phyloP scores from a whole-genome alignment of 306 rosid genomes.

The Sphenostylis stenocarpa region DNA sequence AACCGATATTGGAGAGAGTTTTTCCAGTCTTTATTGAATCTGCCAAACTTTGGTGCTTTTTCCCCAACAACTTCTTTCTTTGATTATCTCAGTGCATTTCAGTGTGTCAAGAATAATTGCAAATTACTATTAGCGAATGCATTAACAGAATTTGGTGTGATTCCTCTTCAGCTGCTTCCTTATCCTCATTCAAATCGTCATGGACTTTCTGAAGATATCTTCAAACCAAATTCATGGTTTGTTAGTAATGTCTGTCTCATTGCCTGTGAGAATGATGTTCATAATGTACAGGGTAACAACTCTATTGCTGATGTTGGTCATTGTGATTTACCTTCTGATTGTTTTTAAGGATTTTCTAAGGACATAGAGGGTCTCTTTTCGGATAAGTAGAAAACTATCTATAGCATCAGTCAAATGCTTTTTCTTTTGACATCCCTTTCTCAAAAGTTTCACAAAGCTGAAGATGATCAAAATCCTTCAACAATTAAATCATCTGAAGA shows the following conservation, averaged over 20 bases:
- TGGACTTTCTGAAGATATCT: conserved; percentile 41
- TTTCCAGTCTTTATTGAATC: conserved; percentile 58
- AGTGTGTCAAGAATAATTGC: conserved; percentile 71
- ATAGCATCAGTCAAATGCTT: conserved; percentile 66
- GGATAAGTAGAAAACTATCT: conserved; percentile 65
- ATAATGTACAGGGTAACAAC: conserved; percentile 41
- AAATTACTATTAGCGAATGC: conserved; percentile 56
- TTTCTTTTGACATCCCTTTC: conserved; percentile 62
- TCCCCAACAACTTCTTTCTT: conserved; percentile 72
- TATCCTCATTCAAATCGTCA: conserved; percentile 32
- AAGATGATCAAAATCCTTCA: conserved; percentile 58
- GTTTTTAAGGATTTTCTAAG: conserved; percentile 62
- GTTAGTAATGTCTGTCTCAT: conserved; percentile 47
- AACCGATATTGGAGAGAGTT: conserved; percentile 62
- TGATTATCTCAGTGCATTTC: conserved; percentile 82
- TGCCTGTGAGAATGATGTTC: conserved; percentile 39
- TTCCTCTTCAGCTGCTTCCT: conserved; percentile 53
- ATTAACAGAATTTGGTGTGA: conserved; percentile 55
- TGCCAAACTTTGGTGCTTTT: conserved; percentile 67
- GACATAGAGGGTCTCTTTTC: conserved; percentile 65
- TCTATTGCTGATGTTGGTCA: conserved; percentile 34
- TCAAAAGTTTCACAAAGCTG: conserved; percentile 40
- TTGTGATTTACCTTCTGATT: conserved; percentile 46
- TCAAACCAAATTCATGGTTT: conserved; percentile 56
- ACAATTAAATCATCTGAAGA: conserved; percentile 60